Conservation (phyloP, 257 asterid species). For the Nicotiana otophora region DNA sequence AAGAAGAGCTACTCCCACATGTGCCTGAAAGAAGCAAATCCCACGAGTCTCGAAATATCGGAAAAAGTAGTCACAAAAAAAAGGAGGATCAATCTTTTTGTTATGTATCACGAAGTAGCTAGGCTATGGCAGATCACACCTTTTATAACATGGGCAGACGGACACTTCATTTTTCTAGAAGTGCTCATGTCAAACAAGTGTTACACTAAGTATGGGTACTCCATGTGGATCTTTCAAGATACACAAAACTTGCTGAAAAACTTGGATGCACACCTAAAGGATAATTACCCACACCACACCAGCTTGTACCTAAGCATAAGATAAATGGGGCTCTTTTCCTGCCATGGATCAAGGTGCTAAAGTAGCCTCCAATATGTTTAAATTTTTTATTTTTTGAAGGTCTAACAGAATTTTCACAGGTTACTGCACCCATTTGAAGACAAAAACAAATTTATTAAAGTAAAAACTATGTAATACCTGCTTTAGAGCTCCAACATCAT, state of each 20-base stretch:
- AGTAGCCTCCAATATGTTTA: background rate
- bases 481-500: slow-evolving; percentile 97
- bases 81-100: background rate
- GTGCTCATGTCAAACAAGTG: background rate
- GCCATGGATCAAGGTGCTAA: background rate
- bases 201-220: background rate
- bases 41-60: background rate
- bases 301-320: background rate
- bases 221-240: background rate
- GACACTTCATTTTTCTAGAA: background rate
- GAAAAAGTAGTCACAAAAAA: background rate
- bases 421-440: background rate
- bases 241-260: background rate
- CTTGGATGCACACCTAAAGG: background rate
- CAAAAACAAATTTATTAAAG: background rate
- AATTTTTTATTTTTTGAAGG: background rate
- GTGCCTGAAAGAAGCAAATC: slow-evolving; percentile 53
- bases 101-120: background rate
- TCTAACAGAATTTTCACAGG: background rate
- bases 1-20: slow-evolving; percentile 89
- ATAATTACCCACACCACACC: background rate
- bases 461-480: slow-evolving; percentile 47
- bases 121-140: background rate
- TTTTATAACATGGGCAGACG: background rate
- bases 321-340: background rate